Conservation (phyloP, 2,329 filamentous ascomycete genomes). For the Stagonosporopsis rhizophila region DNA sequence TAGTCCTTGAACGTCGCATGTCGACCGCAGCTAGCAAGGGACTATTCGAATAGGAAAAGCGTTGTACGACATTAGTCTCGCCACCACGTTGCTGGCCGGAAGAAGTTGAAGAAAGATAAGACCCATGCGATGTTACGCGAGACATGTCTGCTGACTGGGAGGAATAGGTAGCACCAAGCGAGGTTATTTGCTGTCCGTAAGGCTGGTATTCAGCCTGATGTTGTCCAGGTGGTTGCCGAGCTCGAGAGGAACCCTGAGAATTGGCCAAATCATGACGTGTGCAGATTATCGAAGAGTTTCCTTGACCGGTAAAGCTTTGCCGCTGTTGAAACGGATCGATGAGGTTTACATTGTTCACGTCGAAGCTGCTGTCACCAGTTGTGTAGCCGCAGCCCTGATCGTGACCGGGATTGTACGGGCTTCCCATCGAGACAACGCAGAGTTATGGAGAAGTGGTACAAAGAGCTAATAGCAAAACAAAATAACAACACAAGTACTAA, state of each 20-base stretch:
- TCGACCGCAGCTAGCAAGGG: background rate
- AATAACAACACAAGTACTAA: background rate
- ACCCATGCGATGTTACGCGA: conserved; percentile 20
- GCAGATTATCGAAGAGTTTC: conserved; percentile 8
- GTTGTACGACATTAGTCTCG: background rate
- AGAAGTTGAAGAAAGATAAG: conserved; percentile 19
- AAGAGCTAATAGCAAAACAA: background rate
- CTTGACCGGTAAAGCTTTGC: background rate
- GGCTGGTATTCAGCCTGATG: conserved; percentile 30
- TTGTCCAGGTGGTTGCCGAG: conserved; percentile 3
- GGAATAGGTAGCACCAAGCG: conserved; percentile 2
- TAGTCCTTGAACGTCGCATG: conserved; percentile 1
- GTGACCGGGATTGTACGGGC: background rate
- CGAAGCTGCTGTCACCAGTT: background rate
- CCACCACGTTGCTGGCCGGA: conserved; percentile 4
- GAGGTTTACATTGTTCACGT: background rate
- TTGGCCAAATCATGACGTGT: conserved; percentile 24
- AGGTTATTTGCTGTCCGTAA: conserved; percentile 11
- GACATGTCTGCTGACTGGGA: conserved; percentile 19
- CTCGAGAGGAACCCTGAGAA: conserved; percentile 3
- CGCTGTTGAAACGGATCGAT: background rate
- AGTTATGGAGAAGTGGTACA: background rate
- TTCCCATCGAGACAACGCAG: background rate
- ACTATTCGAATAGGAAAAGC: background rate
- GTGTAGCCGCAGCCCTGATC: background rate